phyloP scores from a whole-genome alignment of 305 asterid species.

The Rubia peregrina region DNA sequence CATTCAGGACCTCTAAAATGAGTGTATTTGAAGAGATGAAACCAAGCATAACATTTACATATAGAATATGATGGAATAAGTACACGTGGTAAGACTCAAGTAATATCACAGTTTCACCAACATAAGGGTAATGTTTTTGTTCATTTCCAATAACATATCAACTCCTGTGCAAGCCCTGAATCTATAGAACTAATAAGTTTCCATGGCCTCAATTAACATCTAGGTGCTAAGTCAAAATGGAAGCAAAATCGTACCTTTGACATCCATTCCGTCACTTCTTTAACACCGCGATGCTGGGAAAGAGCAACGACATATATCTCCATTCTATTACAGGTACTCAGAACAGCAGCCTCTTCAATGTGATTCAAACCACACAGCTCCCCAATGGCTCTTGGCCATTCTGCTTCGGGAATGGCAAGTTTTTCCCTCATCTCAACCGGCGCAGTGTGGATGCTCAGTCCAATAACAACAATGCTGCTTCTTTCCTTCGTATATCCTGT shows the following conservation, averaged over 20 bases:
- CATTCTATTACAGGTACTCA: slow-evolving; percentile 96
- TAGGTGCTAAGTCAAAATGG: neutral
- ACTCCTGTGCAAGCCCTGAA: neutral
- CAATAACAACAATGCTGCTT: slow-evolving; percentile 86
- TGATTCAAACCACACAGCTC: slow-evolving; percentile 88
- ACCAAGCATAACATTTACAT: neutral
- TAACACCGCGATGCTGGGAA: slow-evolving; percentile 90
- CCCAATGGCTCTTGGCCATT: slow-evolving; percentile 83
- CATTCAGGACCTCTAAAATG: neutral
- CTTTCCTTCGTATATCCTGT: slow-evolving; percentile 91
- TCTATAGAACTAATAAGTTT: neutral
- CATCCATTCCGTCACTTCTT: slow-evolving; percentile 99
- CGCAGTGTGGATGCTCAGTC: slow-evolving; percentile 75
- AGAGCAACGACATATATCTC: slow-evolving; percentile 94
- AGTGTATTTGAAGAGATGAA: neutral
- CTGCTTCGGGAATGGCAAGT: slow-evolving; percentile 94
- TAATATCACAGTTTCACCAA: neutral
- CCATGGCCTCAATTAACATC: neutral
- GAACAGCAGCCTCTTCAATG: slow-evolving; percentile 98
- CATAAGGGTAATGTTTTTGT: neutral
- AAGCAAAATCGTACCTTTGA: slow-evolving; percentile 52
- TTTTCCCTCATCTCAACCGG: slow-evolving; percentile 96
- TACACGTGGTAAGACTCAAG: neutral
- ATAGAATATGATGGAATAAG: neutral
- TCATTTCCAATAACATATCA: neutral